phyloP scores from a whole-genome alignment of 306 rosid genomes.

The Pyrus communis region DNA sequence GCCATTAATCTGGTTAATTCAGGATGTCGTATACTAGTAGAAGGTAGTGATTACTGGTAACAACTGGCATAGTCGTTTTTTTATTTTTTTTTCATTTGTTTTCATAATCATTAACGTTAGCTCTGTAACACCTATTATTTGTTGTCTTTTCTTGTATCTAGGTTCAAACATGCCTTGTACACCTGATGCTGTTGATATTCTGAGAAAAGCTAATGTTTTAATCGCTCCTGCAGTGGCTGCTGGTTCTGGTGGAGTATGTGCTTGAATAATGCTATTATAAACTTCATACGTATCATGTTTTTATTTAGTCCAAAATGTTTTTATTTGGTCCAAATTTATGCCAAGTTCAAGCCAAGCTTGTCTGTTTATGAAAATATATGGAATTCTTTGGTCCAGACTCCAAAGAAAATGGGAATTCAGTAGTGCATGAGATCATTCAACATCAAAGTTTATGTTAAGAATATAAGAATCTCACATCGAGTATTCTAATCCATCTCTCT shows the following conservation, averaged over 20 bases:
- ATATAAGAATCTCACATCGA: not conserved
- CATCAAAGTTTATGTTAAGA: not conserved
- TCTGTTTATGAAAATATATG: not conserved
- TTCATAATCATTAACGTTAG: conserved; percentile 11
- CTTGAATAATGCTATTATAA: not conserved
- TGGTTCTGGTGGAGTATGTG: conserved; percentile 95
- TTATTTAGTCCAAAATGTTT: not conserved
- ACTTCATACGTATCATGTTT: not conserved
- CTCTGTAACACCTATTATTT: not conserved
- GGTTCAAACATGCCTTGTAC: conserved; percentile 98
- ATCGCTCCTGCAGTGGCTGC: conserved; percentile 99
- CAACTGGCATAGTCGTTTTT: not conserved
- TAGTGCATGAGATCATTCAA: not conserved
- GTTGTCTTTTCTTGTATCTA: conserved; percentile 19
- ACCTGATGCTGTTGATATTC: conserved; percentile 79
- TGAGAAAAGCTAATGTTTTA: conserved; percentile 82
- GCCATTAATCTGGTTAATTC: conserved; percentile 84
- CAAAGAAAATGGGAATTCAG: not conserved
- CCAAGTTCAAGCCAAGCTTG: not conserved
- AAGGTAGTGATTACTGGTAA: conserved; percentile 50
- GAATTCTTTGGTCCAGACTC: not conserved
- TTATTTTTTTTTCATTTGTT: not conserved
- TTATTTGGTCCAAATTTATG: not conserved
- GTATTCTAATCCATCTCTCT: not conserved
- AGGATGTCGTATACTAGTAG: conserved; percentile 83